Conservation (phyloP, 2,329 filamentous ascomycete species). For the Aspergillus ustus region DNA sequence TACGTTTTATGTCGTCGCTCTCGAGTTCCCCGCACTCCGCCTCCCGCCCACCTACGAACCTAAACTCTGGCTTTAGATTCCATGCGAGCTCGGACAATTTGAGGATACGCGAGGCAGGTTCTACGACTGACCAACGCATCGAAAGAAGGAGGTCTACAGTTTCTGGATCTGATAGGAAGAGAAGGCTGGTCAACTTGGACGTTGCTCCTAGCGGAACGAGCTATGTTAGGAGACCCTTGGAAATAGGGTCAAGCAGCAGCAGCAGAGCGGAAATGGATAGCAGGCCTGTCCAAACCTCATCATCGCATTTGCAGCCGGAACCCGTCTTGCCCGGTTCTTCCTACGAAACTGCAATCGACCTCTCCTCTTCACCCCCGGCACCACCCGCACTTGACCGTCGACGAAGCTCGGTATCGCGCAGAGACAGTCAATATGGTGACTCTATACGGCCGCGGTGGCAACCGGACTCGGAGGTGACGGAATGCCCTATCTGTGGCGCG, state of each 20-base stretch:
- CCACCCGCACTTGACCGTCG: constrained; percentile 14
- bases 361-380: constrained; percentile 37
- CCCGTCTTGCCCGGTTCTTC: constrained; percentile 32
- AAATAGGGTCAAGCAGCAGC: constrained; percentile 24
- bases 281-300: constrained; percentile 31
- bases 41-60: constrained; percentile 21
- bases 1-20: constrained; percentile 31
- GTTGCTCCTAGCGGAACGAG: constrained; percentile 32
- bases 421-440: constrained; percentile 34
- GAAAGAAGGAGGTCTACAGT: constrained; percentile 30
- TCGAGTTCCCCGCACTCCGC: constrained; percentile 27
- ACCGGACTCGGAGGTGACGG: constrained; percentile 78
- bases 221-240: constrained; percentile 17
- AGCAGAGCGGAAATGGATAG: constrained; percentile 27
- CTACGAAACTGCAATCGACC: constrained; percentile 39
- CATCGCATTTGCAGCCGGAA: constrained; percentile 21
- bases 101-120: constrained; percentile 23
- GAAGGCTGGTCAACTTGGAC: constrained; percentile 44
- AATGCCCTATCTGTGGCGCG: constrained; percentile 77
- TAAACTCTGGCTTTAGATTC: constrained; percentile 17
- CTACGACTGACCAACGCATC: constrained; percentile 22
- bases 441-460: constrained; percentile 80
- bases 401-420: constrained; percentile 23
- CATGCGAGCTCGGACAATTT: constrained; percentile 23
- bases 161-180: constrained; percentile 45